Evolutionary conservation across 306 rosid species (phyloP).

Genomic region (Citrullus colocynthis): DNA sequence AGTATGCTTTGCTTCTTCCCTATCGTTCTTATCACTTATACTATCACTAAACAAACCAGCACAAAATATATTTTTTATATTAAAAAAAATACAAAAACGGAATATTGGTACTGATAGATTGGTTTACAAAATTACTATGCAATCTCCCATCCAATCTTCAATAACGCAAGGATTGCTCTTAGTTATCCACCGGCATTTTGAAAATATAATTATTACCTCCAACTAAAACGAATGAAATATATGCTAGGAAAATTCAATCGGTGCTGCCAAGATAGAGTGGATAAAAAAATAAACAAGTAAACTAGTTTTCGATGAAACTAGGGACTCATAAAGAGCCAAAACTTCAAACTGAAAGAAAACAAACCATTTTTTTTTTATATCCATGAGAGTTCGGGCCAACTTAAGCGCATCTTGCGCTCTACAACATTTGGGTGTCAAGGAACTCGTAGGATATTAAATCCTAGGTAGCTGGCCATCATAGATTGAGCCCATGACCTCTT

Average conservation of each 20-base stretch:
- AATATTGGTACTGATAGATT: not conserved
- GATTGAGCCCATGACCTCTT: no score
- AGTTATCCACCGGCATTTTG: not conserved
- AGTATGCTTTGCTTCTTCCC: not conserved
- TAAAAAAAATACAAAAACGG: not conserved
- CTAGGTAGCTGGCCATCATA: no score
- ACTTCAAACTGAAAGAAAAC: not conserved
- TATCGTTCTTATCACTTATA: no score
- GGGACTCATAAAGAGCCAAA: not conserved
- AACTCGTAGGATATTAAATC: no score
- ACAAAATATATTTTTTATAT: not conserved
- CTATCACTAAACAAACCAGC: not conserved
- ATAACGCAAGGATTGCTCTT: not conserved
- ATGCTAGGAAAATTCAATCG: not conserved
- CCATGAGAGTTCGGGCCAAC: no score
- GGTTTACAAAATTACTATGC: not conserved
- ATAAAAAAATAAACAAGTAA: not conserved
- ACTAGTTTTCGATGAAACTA: not conserved
- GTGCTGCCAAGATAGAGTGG: not conserved
- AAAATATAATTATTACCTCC: not conserved
- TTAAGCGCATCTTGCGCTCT: no score
- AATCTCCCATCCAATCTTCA: not conserved
- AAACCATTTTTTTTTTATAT: not conserved
- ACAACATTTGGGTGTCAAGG: no score
- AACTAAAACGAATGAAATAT: not conserved